Evolutionary conservation across 306 rosid genomes (phyloP).

Genomic region (Vigna mungo): DNA sequence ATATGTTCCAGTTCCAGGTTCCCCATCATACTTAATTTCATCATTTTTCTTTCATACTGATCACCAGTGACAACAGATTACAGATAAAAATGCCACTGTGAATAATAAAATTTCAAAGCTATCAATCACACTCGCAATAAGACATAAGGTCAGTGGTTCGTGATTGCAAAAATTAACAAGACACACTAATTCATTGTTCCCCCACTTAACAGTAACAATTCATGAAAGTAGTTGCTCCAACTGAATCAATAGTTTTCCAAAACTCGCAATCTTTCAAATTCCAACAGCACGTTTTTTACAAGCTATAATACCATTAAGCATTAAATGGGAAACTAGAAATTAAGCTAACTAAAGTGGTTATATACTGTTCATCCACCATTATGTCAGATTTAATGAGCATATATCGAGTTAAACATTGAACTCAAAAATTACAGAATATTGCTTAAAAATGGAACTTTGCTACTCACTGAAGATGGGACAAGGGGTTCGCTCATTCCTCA

Average conservation of each 20-base stretch:
- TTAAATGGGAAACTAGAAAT: background rate
- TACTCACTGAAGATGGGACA: conserved; percentile 85
- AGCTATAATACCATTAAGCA: background rate
- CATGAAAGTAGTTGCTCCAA: background rate
- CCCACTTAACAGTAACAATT: conserved; percentile 9
- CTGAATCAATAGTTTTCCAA: background rate
- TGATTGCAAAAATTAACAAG: background rate
- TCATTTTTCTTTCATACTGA: background rate
- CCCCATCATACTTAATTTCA: background rate
- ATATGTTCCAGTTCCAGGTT: background rate
- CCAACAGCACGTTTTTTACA: background rate
- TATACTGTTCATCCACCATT: background rate
- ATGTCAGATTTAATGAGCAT: background rate
- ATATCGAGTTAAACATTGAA: conserved; percentile 4
- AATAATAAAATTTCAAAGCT: conserved; percentile 3
- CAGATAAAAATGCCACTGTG: background rate
- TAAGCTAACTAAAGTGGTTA: background rate
- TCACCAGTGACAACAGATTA: background rate
- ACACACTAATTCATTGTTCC: background rate
- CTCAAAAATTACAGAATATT: conserved; percentile 10
- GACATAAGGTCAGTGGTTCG: background rate
- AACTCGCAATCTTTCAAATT: background rate
- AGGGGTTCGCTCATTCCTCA: conserved; percentile 91
- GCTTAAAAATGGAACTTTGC: background rate
- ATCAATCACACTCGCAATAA: background rate